Base-by-base conservation (phyloP, 305 asterid genomes). In the Plantago rigida region DNA sequence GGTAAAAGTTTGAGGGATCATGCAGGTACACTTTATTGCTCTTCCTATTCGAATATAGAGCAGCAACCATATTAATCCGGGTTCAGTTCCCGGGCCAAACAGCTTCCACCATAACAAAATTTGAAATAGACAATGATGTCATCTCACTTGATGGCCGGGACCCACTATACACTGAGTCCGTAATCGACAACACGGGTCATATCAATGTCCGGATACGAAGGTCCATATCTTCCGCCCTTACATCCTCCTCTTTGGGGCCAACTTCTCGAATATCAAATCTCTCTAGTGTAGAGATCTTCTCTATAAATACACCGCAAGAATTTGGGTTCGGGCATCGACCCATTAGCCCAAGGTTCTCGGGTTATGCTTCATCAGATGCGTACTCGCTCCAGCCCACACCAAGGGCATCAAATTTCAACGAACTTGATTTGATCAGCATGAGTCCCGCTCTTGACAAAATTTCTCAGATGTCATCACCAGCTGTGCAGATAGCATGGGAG, bases 381-480 rank as follows among this genome's bases (percentile, higher is more conserved):
- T 82, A 84, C 64, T 84, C 93, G 17, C 84, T 84, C 65, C 93
- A 84, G 62, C 93, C 94, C 0, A 85, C 94, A 1, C 89, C 94
- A 0, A 53, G 89, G 44, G 78, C 78, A 0, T 85, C 94, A 0
- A 84, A 80, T 46, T 82, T 82, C 71, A 84, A 82, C 49, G 94
- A 82, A 34, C 10, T 73, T 67, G 88, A 84, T 19, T 15, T 50
- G 58, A 4, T 59, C 9, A 62, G 80, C 28, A 47, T 62, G 44
- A 79, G 84, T 7, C 80, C 92, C 14, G 48, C 56, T 39, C 24
- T 54, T 11, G 82, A 69, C 62, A 79, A 60, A 73, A 56, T 64
- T 13, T 69, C 65, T 45, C 71, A 73, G 62, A 82, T 74, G 62
- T 57, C 77, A 13, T 84, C 91, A 1, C 87, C 91, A 56, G 52